Percentiles rank a stretch among this genome's conserved stretches.
Conservation (phyloP, 208 protist genomes). For the Blastocrithidia nonstop region DNA sequence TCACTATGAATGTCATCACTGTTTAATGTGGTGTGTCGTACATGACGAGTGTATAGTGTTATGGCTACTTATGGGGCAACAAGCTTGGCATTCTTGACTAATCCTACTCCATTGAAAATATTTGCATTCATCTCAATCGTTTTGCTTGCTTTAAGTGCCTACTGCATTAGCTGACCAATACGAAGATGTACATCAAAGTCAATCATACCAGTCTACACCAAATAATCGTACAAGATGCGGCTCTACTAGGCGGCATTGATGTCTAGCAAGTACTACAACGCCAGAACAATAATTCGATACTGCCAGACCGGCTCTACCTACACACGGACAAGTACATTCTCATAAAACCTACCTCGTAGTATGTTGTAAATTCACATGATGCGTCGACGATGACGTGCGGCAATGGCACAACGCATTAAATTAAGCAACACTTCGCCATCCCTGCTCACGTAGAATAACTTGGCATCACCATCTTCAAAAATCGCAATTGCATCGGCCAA, state of each 20-base stretch:
- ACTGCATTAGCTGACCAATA: slow-evolving; percentile 50
- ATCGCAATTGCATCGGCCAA: slow-evolving; percentile 79
- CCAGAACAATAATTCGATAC: slow-evolving; percentile 54
- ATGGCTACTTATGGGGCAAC: slow-evolving; percentile 58
- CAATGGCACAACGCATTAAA: slow-evolving; percentile 66
- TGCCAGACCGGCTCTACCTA: slow-evolving; percentile 70
- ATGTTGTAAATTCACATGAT: slow-evolving; percentile 85
- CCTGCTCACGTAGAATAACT: slow-evolving; percentile 69
- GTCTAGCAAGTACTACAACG: slow-evolving; percentile 63
- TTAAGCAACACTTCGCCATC: slow-evolving; percentile 79
- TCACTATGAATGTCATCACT: too few relatives aligned
- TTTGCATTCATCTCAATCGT: slow-evolving; percentile 15
- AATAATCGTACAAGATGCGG: slow-evolving; percentile 47
- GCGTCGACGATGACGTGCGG: slow-evolving; percentile 57
- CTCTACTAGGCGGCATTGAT: slow-evolving; percentile 52
- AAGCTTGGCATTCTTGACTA: slow-evolving; percentile 29
- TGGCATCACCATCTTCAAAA: slow-evolving; percentile 74
- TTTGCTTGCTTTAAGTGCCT: slow-evolving; percentile 62
- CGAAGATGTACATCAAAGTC: slow-evolving; percentile 70
- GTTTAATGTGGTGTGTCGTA: too few relatives aligned
- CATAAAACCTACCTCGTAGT: slow-evolving; percentile 71
- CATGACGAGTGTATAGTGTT: slow-evolving; percentile 39
- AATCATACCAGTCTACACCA: slow-evolving; percentile 36
- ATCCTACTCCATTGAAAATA: slow-evolving; percentile 17
- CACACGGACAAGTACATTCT: slow-evolving; percentile 68